Evolutionary conservation across 2,329 filamentous ascomycete species (phyloP).

Genomic region (Alternaria panax): DNA sequence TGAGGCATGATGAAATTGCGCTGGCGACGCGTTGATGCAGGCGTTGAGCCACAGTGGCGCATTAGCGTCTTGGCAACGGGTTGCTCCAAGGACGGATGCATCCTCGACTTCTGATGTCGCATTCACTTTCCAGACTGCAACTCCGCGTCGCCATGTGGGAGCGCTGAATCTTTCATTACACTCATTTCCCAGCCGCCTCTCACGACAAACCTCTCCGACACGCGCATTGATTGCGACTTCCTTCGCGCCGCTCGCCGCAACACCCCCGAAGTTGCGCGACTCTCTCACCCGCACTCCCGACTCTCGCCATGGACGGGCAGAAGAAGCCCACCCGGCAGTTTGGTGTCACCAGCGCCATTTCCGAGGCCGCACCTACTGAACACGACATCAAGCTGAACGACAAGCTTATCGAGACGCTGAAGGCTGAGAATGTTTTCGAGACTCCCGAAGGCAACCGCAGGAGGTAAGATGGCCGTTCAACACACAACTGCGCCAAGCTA

Average conservation of each 20-base stretch:
- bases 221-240: slow-evolving; percentile 27
- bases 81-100: slow-evolving; percentile 23
- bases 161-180: slow-evolving; percentile 23
- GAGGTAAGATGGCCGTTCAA: slow-evolving; percentile 61
- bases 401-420: slow-evolving; percentile 81
- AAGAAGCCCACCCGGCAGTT: slow-evolving; percentile 50
- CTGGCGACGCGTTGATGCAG: not conserved
- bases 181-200: slow-evolving; percentile 10
- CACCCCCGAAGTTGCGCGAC: slow-evolving; percentile 30
- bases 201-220: slow-evolving; percentile 21
- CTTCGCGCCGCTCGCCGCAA: slow-evolving; percentile 27
- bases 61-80: slow-evolving; percentile 26
- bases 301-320: slow-evolving; percentile 42
- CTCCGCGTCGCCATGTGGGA: slow-evolving; percentile 43
- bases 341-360: slow-evolving; percentile 88
- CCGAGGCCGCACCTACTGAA: slow-evolving; percentile 75
- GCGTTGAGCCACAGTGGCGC: slow-evolving; percentile 7
- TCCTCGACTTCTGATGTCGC: slow-evolving; percentile 21
- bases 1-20: not conserved
- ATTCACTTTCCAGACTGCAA: slow-evolving; percentile 24
- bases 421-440: slow-evolving; percentile 91
- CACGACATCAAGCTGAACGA: slow-evolving; percentile 79
- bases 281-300: slow-evolving; percentile 10
- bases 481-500: slow-evolving; percentile 10
- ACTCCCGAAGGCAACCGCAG: slow-evolving; percentile 80